Conservation (phyloP, 192 early-diverging fungal species). For the Phlyctochytrium planicorne region DNA sequence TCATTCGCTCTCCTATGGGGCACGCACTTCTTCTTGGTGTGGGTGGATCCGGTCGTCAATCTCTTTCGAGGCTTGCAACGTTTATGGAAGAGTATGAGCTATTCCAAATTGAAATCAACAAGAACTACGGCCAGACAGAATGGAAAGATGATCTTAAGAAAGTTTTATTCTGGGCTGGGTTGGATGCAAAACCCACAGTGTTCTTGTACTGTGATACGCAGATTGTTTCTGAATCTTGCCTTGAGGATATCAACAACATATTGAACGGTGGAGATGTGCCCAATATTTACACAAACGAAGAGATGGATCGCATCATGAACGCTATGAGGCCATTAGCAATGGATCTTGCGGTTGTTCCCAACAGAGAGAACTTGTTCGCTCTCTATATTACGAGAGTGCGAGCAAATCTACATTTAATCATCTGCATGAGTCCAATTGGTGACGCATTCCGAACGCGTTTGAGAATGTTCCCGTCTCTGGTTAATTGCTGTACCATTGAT, state of each 20-base stretch:
- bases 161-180: slow-evolving; percentile 51
- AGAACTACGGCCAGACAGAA: slow-evolving; percentile 59
- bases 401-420: slow-evolving; percentile 55
- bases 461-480: slow-evolving; percentile 62
- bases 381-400: slow-evolving; percentile 51
- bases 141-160: slow-evolving; percentile 66
- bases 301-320: slow-evolving; percentile 56
- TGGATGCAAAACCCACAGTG: slow-evolving; percentile 58
- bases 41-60: slow-evolving; percentile 63
- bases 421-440: slow-evolving; percentile 68
- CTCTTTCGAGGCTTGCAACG: slow-evolving; percentile 51
- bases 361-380: slow-evolving; percentile 56
- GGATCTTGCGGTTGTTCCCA: slow-evolving; percentile 47
- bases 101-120: slow-evolving; percentile 65
- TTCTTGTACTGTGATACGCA: slow-evolving; percentile 65
- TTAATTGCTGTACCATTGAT: slow-evolving; percentile 68
- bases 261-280: slow-evolving; percentile 65
- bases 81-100: slow-evolving; percentile 65
- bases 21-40: slow-evolving; percentile 59
- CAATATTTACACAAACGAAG: slow-evolving; percentile 61
- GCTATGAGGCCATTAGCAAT: slow-evolving; percentile 54
- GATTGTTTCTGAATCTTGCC: slow-evolving; percentile 53
- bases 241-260: slow-evolving; percentile 67
- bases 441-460: slow-evolving; percentile 62
- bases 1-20: slow-evolving; percentile 58